These are phyloP conservation scores for Daldinia loculata DNA, from an alignment of 495 filamentous ascomycete genomes.

Conservation along the genomic window DNA sequence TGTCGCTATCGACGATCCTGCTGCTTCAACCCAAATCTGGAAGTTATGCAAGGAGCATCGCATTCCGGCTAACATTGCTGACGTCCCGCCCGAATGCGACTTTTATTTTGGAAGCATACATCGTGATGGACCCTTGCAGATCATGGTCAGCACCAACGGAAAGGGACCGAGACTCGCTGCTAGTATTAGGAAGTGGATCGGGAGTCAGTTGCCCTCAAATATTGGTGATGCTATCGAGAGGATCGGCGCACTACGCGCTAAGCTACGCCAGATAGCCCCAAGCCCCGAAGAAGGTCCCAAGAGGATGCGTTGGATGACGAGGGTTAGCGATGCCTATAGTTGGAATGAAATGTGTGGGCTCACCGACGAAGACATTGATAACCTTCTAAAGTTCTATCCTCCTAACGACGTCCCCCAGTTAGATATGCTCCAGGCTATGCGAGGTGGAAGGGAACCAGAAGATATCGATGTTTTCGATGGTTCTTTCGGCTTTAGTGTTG, in stretches of 20 bases:
- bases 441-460: constrained; percentile 55
- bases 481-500: constrained; percentile 67
- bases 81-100: constrained; percentile 96
- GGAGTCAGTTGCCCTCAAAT: constrained; percentile 73
- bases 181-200: constrained; percentile 85
- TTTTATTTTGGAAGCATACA: constrained; percentile 98
- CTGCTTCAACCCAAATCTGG: constrained; percentile 86
- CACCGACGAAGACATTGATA: constrained; percentile 84
- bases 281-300: constrained; percentile 76
- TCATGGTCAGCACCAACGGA: constrained; percentile 98
- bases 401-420: constrained; percentile 58
- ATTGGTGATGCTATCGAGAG: constrained; percentile 84
- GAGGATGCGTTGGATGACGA: constrained; percentile 96
- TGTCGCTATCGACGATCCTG: constrained; percentile 90
- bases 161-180: constrained; percentile 93
- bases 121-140: constrained; percentile 91
- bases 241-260: constrained; percentile 80
- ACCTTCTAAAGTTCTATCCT: constrained; percentile 73
- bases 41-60: constrained; percentile 84
- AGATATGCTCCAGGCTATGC: constrained; percentile 59
- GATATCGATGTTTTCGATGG: constrained; percentile 64
- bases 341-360: constrained; percentile 87
- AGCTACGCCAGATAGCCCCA: constrained; percentile 80
- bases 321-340: constrained; percentile 85
- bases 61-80: constrained; percentile 93